Base-by-base conservation (phyloP, 768 basidiomycete species). In the Russula sp. region DNA sequence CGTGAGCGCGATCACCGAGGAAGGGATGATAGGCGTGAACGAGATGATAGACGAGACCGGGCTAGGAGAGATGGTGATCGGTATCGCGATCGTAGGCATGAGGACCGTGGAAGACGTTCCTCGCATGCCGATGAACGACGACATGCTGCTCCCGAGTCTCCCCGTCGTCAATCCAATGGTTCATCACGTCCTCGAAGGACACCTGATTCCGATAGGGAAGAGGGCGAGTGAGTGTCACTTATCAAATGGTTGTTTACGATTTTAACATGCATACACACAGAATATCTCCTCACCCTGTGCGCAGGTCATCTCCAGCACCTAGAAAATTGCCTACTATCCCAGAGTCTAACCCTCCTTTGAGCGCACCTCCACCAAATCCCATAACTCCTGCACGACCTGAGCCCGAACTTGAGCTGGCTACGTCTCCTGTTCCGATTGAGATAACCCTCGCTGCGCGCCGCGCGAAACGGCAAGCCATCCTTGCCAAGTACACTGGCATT, bases 161-260 rank as follows among this genome's bases (percentile, higher is more conserved):
- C 60, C 45, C 47, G 64, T 59, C 45, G 38, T 41, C 38, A 53
- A 32, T 36, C 29, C 46, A 25, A 70, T 5, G 70, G 61, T 51
- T 66, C 72, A 13, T 41, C 63, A 10, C 63, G 52, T 10, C 53
- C 38, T 10, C 38, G 38, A 39, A 59, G 34, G 48, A 46, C 52
- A 0, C 63, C 58, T 7, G 81, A 81, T 56, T 82, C 83, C 13
- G 90, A 91, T 66, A 87, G 75, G 71, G 90, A 93, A 76, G 93
- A 95, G 80, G 93, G 90, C 79, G 93, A 96, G 92, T 95, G 75
- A 88, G 93, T 93, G 68, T 78, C 72, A 25, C 42, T 47, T 10
- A 25, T 64, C 55, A 58, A 53, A 48, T 20, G 16, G 56, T 60
- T 59, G 65, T 52, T 36, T 56, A 49, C 54, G 42, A 64, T 1